phyloP scores from a whole-genome alignment of 1,284 basidiomycete genomes.

The Sanghuangporus baumii region DNA sequence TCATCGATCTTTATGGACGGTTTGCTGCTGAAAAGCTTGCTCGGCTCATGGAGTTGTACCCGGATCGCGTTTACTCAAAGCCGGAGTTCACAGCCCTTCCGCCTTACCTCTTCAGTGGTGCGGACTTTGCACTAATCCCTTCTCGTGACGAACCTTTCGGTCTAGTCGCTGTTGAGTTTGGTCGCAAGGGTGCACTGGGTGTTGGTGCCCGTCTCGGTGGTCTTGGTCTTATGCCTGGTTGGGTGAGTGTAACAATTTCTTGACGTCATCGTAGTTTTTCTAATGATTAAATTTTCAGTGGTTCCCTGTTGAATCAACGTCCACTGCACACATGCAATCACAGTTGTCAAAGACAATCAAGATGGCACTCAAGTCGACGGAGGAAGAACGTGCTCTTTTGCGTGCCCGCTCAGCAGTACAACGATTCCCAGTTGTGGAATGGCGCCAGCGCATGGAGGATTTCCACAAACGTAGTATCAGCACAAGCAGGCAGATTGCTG shows the following conservation, averaged over 20 bases:
- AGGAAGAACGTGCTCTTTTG: constrained; percentile 86
- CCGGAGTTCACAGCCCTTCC: constrained; percentile 93
- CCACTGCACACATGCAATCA: constrained; percentile 91
- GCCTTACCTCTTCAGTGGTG: constrained; percentile 87
- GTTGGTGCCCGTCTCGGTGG: constrained; percentile 90
- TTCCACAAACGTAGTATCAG: constrained; percentile 84
- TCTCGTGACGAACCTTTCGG: constrained; percentile 94
- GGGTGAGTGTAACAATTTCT: constrained; percentile 54
- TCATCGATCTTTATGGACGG: constrained; percentile 90
- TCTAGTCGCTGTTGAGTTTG: constrained; percentile 91
- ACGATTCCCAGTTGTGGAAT: constrained; percentile 93
- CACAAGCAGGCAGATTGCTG: constrained; percentile 64
- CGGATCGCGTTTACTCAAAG: constrained; percentile 88
- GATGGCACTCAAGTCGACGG: constrained; percentile 83
- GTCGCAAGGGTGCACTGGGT: constrained; percentile 90
- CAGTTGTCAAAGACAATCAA: constrained; percentile 92
- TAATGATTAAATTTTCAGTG: constrained; percentile 45
- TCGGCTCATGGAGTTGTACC: constrained; percentile 90
- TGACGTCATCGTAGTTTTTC: background rate
- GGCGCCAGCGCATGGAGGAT: constrained; percentile 92
- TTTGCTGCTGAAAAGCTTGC: constrained; percentile 91
- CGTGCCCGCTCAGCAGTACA: constrained; percentile 89
- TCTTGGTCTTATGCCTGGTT: constrained; percentile 93
- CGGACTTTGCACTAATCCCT: constrained; percentile 90
- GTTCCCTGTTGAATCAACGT: constrained; percentile 91